A percentile compares a stretch with the other conserved stretches of the same genome.
phyloP scores from a whole-genome alignment of 345 rosid species.

The Turnera subulata region DNA sequence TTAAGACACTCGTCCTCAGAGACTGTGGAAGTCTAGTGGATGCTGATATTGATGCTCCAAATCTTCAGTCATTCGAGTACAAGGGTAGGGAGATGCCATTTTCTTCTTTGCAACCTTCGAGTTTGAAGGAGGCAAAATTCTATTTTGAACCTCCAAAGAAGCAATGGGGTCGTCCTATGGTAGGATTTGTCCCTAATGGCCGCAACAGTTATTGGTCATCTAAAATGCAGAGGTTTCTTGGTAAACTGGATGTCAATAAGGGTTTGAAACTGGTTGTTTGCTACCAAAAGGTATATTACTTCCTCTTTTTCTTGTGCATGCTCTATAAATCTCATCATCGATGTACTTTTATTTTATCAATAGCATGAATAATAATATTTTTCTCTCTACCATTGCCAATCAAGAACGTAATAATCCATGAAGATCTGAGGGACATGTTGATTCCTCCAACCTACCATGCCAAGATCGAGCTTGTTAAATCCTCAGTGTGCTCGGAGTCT shows the following conservation, averaged over 20 bases:
- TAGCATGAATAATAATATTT: too few species aligned
- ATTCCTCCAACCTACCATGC: constrained; percentile 19
- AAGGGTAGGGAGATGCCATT: constrained; percentile 30
- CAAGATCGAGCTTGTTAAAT: constrained; percentile 25
- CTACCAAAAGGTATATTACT: constrained; percentile 22
- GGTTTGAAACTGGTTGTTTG: constrained; percentile 28
- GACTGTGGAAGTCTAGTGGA: constrained; percentile 18
- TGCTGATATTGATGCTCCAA: constrained; percentile 27
- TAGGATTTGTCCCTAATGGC: not conserved
- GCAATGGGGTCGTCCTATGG: too few species aligned
- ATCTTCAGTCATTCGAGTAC: constrained; percentile 35
- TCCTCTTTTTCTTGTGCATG: not conserved
- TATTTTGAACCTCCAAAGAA: constrained; percentile 3
- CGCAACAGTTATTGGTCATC: constrained; percentile 8
- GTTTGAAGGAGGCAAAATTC: constrained; percentile 33
- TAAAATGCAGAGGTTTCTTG: constrained; percentile 20
- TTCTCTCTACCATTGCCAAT: too few species aligned
- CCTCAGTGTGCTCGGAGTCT: constrained; percentile 22
- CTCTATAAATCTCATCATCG: too few species aligned
- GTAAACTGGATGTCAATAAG: constrained; percentile 19
- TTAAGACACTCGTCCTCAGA: constrained; percentile 23
- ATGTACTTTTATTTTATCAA: not conserved
- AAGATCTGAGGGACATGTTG: constrained; percentile 16
- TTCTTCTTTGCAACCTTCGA: constrained; percentile 25
- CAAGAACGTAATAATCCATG: constrained; percentile 34